Percentiles rank a stretch among this genome's conserved stretches.
Evolutionary conservation across 2,329 filamentous ascomycete genomes (phyloP).

Genomic region (Beauveria scarabaeidicola): DNA sequence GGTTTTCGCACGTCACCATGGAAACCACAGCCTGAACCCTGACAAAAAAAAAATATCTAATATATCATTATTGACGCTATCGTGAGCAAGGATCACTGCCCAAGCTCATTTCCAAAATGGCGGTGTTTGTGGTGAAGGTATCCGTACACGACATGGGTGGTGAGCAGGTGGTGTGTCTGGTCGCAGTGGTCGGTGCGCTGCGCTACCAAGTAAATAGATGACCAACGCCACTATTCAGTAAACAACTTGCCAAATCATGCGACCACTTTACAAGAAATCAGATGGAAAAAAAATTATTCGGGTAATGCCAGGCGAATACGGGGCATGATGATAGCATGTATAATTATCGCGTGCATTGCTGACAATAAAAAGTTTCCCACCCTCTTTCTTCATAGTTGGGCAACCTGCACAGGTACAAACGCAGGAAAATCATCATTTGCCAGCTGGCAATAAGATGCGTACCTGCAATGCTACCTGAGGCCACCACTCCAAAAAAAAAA

Average conservation of each 20-base stretch:
- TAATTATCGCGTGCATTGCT: neutral
- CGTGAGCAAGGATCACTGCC: neutral
- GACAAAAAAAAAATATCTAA: neutral
- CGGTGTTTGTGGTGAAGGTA: constrained; percentile 6
- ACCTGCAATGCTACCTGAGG: neutral
- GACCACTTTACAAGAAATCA: neutral
- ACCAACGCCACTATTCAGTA: neutral
- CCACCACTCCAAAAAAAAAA: neutral
- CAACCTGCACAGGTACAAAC: neutral
- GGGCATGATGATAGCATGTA: neutral
- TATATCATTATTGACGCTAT: neutral
- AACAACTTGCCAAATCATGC: neutral
- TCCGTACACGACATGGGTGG: neutral
- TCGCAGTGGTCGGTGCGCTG: neutral
- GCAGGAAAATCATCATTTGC: neutral
- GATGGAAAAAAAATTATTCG: no score
- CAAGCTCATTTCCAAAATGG: constrained; percentile 4
- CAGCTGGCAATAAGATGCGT: neutral
- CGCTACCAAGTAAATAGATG: neutral
- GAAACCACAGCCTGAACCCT: neutral
- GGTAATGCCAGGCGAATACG: neutral
- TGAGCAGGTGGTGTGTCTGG: neutral
- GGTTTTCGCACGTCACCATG: constrained; percentile 2
- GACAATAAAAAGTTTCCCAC: neutral
- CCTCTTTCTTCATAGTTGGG: no score